Evolutionary conservation across 2,329 filamentous ascomycete species (phyloP).

Genomic region (Colletotrichum sp.): DNA sequence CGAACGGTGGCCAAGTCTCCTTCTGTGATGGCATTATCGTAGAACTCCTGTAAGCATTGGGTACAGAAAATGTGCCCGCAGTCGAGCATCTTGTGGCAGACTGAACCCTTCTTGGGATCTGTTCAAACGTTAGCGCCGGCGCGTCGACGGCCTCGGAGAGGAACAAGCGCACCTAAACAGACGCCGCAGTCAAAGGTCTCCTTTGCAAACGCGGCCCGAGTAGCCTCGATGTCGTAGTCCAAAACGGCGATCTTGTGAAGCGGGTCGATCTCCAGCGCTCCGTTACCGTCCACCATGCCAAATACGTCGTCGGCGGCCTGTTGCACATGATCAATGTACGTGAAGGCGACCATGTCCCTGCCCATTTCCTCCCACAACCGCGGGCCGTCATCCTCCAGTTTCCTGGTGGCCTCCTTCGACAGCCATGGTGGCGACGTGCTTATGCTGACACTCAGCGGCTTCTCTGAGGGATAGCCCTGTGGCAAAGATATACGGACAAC

Average conservation of each 20-base stretch:
- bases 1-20: slow-evolving; percentile 81
- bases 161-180: slow-evolving; percentile 66
- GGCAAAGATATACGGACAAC: slow-evolving; percentile 60
- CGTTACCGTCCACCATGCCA: slow-evolving; percentile 55
- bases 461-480: slow-evolving; percentile 59
- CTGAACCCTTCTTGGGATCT: slow-evolving; percentile 88
- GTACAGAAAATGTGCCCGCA: slow-evolving; percentile 94
- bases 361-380: slow-evolving; percentile 69
- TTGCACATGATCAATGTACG: slow-evolving; percentile 68
- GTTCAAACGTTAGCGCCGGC: slow-evolving; percentile 23
- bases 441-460: slow-evolving; percentile 56
- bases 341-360: slow-evolving; percentile 63
- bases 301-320: slow-evolving; percentile 66
- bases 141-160: background rate
- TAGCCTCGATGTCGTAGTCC: slow-evolving; percentile 78
- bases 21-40: slow-evolving; percentile 84
- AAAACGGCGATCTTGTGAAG: slow-evolving; percentile 74
- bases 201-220: slow-evolving; percentile 77
- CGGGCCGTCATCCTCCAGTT: slow-evolving; percentile 54
- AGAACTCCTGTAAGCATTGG: slow-evolving; percentile 87
- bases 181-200: slow-evolving; percentile 89
- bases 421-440: slow-evolving; percentile 65
- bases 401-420: slow-evolving; percentile 48
- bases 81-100: slow-evolving; percentile 80
- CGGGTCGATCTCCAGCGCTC: slow-evolving; percentile 56